These are phyloP conservation scores for Candida sphagnicola DNA, from an alignment of 805 yeast genomes.

Conservation along the genomic window DNA sequence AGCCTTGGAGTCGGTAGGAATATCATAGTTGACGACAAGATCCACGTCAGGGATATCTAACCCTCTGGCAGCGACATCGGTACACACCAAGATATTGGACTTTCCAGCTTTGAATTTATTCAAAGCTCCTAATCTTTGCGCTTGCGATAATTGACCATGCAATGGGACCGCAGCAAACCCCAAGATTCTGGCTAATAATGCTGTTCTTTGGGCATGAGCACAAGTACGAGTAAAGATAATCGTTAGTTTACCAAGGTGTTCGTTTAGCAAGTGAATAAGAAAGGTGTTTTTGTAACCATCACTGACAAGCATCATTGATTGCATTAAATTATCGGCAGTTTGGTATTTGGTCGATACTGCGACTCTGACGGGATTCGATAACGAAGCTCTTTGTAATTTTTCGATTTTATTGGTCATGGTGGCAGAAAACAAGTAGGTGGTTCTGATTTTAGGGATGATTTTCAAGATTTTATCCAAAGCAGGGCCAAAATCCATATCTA, in stretches of 20 bases:
- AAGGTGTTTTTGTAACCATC: slow-evolving; percentile 90
- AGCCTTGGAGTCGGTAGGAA: slow-evolving; percentile 81
- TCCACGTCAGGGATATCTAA: slow-evolving; percentile 81
- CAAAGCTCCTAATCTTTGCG: slow-evolving; percentile 78
- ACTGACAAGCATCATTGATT: slow-evolving; percentile 84
- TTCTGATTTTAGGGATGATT: slow-evolving; percentile 79
- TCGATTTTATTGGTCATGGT: slow-evolving; percentile 96
- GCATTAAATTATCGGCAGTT: slow-evolving; percentile 91
- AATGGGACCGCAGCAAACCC: slow-evolving; percentile 90
- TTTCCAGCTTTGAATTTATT: slow-evolving; percentile 75
- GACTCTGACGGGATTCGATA: slow-evolving; percentile 82
- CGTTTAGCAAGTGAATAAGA: slow-evolving; percentile 77
- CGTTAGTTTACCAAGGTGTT: slow-evolving; percentile 76
- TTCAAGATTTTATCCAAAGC: slow-evolving; percentile 82
- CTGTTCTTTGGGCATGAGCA: slow-evolving; percentile 90
- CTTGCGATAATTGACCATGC: slow-evolving; percentile 87
- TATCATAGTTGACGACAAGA: slow-evolving; percentile 71
- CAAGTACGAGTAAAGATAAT: slow-evolving; percentile 92
- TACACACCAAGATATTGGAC: slow-evolving; percentile 67
- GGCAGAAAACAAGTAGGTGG: slow-evolving; percentile 89
- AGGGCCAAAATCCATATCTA: slow-evolving; percentile 96
- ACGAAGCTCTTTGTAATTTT: slow-evolving; percentile 89
- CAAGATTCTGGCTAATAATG: slow-evolving; percentile 70
- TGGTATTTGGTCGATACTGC: slow-evolving; percentile 86
- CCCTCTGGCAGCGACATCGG: slow-evolving; percentile 89